Evolutionary conservation across 2,329 filamentous ascomycete genomes (phyloP).

Genomic region (Talaromyces sp.): DNA sequence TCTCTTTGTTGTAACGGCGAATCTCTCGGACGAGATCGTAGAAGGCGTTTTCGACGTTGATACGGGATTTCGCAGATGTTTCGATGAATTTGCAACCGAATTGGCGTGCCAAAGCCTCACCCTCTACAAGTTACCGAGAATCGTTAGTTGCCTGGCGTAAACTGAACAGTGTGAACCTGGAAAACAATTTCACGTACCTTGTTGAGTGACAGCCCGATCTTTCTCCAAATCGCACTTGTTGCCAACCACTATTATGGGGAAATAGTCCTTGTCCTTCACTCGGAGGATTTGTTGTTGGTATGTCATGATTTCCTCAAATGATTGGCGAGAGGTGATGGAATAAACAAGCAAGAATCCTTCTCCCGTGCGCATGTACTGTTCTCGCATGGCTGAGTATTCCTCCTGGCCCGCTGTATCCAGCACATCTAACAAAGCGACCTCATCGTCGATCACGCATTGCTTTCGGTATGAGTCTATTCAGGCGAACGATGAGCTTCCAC

Average conservation of each 20-base stretch:
- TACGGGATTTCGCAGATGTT: constrained; percentile 95
- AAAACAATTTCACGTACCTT: constrained; percentile 58
- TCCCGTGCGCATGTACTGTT: constrained; percentile 99
- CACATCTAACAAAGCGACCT: constrained; percentile 94
- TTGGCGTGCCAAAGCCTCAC: constrained; percentile 73
- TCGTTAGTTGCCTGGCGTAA: background rate
- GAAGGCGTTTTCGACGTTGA: constrained; percentile 97
- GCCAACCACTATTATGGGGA: constrained; percentile 97
- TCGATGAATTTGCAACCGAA: constrained; percentile 99
- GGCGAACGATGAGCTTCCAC: background rate
- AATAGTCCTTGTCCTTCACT: constrained; percentile 99
- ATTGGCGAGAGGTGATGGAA: constrained; percentile 95
- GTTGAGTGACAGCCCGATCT: constrained; percentile 84
- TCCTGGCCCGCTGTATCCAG: constrained; percentile 97
- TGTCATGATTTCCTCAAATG: constrained; percentile 96
- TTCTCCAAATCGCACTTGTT: constrained; percentile 98
- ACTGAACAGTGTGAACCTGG: background rate
- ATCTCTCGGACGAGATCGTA: constrained; percentile 98
- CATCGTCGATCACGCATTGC: constrained; percentile 98
- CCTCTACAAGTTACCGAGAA: constrained; percentile 56
- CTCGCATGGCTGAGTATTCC: constrained; percentile 98
- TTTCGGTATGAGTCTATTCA: constrained; percentile 93
- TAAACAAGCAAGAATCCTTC: constrained; percentile 97
- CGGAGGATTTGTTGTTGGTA: constrained; percentile 98
- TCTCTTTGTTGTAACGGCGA: constrained; percentile 95